Evolutionary conservation across 495 filamentous ascomycete species (phyloP), one percentile per base, ranked within the genome.

Genomic region (Rhypophila decipiens): DNA sequence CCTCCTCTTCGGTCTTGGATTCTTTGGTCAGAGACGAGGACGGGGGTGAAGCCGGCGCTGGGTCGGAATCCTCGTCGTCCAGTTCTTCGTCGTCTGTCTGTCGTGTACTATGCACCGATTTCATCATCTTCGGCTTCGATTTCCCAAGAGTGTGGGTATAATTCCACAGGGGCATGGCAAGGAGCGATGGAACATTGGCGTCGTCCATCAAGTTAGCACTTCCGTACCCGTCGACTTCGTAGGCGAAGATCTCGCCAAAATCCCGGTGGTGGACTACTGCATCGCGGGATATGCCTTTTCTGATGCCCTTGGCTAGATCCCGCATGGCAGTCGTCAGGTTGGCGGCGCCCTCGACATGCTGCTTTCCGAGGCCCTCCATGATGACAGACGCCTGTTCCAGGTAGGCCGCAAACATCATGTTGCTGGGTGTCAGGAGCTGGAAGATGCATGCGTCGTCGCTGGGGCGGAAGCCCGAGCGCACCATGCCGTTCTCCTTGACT

Each of bases 381-480:
- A 85, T 82, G 9, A 58, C 49, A 0, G 73, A 67, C 3, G 74
- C 71, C 10, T 70, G 66, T 39, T 74, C 68, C 29, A 85, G 72
- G 48, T 79, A 82, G 8, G 67, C 58, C 10, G 78, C 71, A 42
- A 81, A 78, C 80, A 84, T 83, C 79, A 83, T 82, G 58, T 84
- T 84, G 43, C 71, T 69, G 0, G 80, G 80, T 24, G 80, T 76
- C 35, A 78, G 64, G 27, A 78, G 67, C 58, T 83, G 76, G 51
- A 68, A 81, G 50, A 79, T 76, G 23, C 76, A 78, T 0, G 73
- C 58, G 57, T 84, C 80, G 52, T 83, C 80, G 24, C 75, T 79
- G 0, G 82, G 82, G 4, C 82, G 69, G 66, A 85, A 84, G 1
- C 77, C 78, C 12, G 75, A 77, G 11, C 82, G 69, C 2, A 84